Evolutionary conservation across 2,329 filamentous ascomycete genomes (phyloP).

Genomic region (Aspergillus ustus): DNA sequence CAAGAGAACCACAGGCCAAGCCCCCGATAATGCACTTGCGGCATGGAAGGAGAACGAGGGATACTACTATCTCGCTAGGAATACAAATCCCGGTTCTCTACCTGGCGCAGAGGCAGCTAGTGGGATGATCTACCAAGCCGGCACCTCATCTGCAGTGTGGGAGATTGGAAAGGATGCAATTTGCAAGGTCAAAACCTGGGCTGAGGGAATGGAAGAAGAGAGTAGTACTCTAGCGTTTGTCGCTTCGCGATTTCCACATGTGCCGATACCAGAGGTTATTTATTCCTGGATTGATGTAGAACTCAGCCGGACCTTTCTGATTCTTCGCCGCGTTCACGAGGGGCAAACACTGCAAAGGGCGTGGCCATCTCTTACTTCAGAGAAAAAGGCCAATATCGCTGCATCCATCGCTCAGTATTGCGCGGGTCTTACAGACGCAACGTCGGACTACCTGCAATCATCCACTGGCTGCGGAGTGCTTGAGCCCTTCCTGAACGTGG

Average conservation of each 20-base stretch:
- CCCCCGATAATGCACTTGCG: conserved; percentile 1
- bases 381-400: neutral
- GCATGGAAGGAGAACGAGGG: conserved; percentile 12
- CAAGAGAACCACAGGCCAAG: conserved; percentile 5
- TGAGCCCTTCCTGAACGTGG: conserved; percentile 6
- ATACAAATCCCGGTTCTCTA: neutral
- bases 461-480: conserved; percentile 12
- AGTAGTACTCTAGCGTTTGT: conserved; percentile 19
- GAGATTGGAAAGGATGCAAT: conserved; percentile 15
- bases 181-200: conserved; percentile 23
- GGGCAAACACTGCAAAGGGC: conserved; percentile 1
- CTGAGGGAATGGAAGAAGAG: conserved; percentile 20
- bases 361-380: conserved; percentile 9
- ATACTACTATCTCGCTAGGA: neutral
- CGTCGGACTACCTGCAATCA: neutral
- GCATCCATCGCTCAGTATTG: conserved; percentile 10
- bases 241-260: neutral
- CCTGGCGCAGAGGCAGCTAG: neutral
- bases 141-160: conserved; percentile 20
- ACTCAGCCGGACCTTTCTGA: conserved; percentile 6
- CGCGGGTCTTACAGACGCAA: neutral
- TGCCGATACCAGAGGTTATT: conserved; percentile 10
- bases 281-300: conserved; percentile 11
- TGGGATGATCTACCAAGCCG: conserved; percentile 15
- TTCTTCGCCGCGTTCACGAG: conserved; percentile 4